Evolutionary conservation across 257 asterid genomes (phyloP).

Genomic region (Hygrophila difformis): DNA sequence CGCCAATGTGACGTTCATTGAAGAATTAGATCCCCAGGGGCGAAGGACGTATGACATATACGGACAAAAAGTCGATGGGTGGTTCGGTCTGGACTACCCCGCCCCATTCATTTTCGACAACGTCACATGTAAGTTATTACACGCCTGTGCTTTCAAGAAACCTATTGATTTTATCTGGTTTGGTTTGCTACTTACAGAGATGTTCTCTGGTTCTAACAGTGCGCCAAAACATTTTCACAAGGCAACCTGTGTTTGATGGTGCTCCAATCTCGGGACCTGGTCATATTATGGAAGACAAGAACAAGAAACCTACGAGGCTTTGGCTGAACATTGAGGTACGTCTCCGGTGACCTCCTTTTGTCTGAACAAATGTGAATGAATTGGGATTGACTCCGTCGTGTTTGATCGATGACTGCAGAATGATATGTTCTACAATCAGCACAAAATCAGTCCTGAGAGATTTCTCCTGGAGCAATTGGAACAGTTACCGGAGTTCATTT

Average conservation of each 20-base stretch:
- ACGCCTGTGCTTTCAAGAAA: not conserved
- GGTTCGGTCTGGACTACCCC: constrained; percentile 58
- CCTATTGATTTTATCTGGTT: not conserved
- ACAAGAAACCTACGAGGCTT: constrained; percentile 27
- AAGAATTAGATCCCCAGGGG: constrained; percentile 34
- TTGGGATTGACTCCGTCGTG: not conserved
- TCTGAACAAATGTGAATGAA: not conserved
- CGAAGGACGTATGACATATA: constrained; percentile 42
- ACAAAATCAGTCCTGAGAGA: constrained; percentile 36
- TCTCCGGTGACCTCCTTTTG: not conserved
- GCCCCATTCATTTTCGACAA: constrained; percentile 29
- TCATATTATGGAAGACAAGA: constrained; percentile 15
- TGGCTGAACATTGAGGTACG: constrained; percentile 86
- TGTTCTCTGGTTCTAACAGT: constrained; percentile 25
- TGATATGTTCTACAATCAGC: constrained; percentile 57
- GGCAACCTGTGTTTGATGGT: constrained; percentile 37
- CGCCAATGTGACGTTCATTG: constrained; percentile 47
- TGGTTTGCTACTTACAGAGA: not conserved
- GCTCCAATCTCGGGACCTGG: constrained; percentile 25
- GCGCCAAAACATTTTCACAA: constrained; percentile 41
- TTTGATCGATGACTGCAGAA: constrained; percentile 30
- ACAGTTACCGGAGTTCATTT: constrained; percentile 54
- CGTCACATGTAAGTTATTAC: constrained; percentile 35
- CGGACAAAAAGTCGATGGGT: constrained; percentile 54
- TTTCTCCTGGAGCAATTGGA: constrained; percentile 23